Base-by-base conservation (phyloP, 148 eudicot species). In the Camellia granthamiana region DNA sequence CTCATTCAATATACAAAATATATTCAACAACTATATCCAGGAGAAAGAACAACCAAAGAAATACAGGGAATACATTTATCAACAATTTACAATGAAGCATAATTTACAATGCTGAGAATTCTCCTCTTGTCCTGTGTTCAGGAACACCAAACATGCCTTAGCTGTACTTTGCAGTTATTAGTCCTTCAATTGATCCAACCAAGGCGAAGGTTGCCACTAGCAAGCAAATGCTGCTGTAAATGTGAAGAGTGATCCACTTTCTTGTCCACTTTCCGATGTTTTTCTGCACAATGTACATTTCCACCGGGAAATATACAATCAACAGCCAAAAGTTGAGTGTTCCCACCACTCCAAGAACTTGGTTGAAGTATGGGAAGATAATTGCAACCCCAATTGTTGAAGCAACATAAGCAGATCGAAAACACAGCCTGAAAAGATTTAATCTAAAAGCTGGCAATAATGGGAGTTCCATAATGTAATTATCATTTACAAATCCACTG, bases 271-370 rank as follows among this genome's bases (percentile, higher is more conserved):
- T 72, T 46, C 84, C 60, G 0, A 90, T 85, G 56, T 85, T 84
- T 51, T 54, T 86, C 78, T 85, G 93, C 73, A 85, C 83, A 56
- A 86, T 9, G 74, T 87, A 90, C 92, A 92, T 85, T 41, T 90
- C 90, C 66, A 92, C 90, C 0, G 96, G 96, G 75, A 92, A 90
- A 73, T 90, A 92, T 72, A 90, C 84, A n/a, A 85, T 81, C 79
- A 90, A 18, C 0, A 93, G 91, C 93, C 96, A 92, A 77, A 90
- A 88, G 71, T 75, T 87, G 11, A 90, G 56, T 51, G 93, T 89
- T 38, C 95, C 96, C 1, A 86, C 71, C 23, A 90, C 76, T 21
- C 92, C 96, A 62, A 92, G 47, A 4, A 92, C 89, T 63, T 90
- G 81, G 38, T 92, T 92, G 85, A 92, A 92, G 79, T 90, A 92